These are phyloP conservation scores for Blastobotrys petasosporus DNA, from an alignment of 1,139 yeast species.

Conservation along the genomic window DNA sequence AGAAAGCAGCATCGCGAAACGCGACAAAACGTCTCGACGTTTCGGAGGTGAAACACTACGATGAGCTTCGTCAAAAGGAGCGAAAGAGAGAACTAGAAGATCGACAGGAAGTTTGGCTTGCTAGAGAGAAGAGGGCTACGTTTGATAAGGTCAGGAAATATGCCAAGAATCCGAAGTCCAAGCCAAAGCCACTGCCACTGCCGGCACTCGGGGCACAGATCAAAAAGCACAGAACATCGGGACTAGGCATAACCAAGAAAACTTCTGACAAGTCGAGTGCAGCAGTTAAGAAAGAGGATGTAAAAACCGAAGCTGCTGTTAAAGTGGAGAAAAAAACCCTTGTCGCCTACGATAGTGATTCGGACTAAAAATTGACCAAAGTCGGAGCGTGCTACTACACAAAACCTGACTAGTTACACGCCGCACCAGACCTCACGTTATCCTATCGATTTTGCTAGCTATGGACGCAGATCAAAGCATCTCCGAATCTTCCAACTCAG, in stretches of 20 bases:
- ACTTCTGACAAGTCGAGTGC: too few relatives aligned
- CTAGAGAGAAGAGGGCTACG: not conserved
- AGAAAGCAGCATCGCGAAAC: constrained; percentile 13
- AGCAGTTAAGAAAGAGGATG: too few relatives aligned
- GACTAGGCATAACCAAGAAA: too few relatives aligned
- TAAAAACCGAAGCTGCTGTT: too few relatives aligned
- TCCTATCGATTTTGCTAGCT: not conserved
- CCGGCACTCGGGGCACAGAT: too few relatives aligned
- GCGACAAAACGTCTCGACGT: constrained; percentile 16
- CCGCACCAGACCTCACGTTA: not conserved
- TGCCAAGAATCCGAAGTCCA: too few relatives aligned
- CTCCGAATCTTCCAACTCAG: not conserved
- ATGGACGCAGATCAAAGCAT: too few relatives aligned
- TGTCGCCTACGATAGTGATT: not conserved
- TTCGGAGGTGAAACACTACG: constrained; percentile 16
- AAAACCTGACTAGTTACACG: not conserved
- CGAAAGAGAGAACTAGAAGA: constrained; percentile 12
- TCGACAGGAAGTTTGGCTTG: constrained; percentile 11
- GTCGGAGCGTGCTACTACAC: not conserved
- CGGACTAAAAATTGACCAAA: not conserved
- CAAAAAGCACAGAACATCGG: too few relatives aligned
- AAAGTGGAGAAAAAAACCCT: not conserved
- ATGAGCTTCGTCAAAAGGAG: constrained; percentile 11
- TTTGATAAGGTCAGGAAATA: not conserved
- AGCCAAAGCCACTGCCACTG: too few relatives aligned